Conservation (phyloP, 2,329 filamentous ascomycete genomes). For the Gyromitra esculenta region DNA sequence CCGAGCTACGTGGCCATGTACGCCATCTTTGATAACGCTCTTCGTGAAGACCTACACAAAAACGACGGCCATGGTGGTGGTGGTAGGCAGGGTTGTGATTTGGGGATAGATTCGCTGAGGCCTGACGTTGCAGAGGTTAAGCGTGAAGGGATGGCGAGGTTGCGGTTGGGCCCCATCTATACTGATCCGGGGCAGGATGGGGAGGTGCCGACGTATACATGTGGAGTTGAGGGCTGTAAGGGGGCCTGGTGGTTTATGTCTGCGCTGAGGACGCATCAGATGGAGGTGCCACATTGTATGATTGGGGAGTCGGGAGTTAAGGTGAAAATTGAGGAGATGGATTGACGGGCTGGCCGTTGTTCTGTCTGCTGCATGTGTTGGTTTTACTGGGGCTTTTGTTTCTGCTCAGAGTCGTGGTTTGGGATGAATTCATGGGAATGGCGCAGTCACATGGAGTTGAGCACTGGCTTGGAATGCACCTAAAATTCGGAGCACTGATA, state of each 20-base stretch:
- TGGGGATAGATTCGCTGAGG: not conserved
- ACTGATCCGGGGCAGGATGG: not conserved
- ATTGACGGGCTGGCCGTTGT: no score
- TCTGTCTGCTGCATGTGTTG: no score
- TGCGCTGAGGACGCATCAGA: slow-evolving; percentile 1
- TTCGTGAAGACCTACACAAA: not conserved
- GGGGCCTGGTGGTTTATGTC: slow-evolving; percentile 25
- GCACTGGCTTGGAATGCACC: no score
- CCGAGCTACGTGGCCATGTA: not conserved
- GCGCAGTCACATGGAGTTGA: no score
- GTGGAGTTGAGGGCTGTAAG: not conserved
- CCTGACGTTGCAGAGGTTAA: not conserved
- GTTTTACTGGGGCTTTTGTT: no score
- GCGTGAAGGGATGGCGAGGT: no score
- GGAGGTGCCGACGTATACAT: slow-evolving; percentile 1
- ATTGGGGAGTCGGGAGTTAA: not conserved
- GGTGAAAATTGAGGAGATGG: not conserved
- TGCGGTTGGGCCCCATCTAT: not conserved
- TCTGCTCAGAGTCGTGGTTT: no score
- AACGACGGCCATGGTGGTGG: no score
- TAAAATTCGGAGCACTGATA: no score
- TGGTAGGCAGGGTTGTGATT: not conserved
- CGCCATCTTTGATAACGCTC: not conserved
- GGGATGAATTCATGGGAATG: no score
- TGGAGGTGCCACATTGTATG: slow-evolving; percentile 2